Evolutionary conservation across 805 yeast species (phyloP).

Genomic region (Metschnikowia matae): DNA sequence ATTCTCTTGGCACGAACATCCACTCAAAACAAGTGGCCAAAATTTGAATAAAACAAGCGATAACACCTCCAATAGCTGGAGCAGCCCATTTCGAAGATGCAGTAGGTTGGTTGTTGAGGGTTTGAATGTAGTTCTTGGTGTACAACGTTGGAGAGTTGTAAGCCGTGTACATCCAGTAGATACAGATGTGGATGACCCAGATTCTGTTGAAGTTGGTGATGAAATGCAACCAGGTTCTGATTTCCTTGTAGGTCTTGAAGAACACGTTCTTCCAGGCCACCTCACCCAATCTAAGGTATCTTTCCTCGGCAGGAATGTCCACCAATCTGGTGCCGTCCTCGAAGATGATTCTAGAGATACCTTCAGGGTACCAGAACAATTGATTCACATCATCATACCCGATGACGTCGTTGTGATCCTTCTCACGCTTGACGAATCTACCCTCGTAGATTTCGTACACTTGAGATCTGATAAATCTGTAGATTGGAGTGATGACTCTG

Average conservation of each 20-base stretch:
- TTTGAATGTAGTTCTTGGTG: conserved; percentile 81
- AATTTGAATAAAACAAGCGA: conserved; percentile 79
- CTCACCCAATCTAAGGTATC: conserved; percentile 86
- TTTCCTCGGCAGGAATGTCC: conserved; percentile 84
- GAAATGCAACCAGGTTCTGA: conserved; percentile 73
- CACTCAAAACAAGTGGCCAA: conserved; percentile 88
- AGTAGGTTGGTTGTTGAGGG: conserved; percentile 79
- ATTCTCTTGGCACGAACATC: conserved; percentile 93
- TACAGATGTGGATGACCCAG: conserved; percentile 88
- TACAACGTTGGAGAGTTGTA: conserved; percentile 89
- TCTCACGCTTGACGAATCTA: conserved; percentile 79
- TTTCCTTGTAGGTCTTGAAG: conserved; percentile 71
- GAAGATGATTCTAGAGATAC: conserved; percentile 85
- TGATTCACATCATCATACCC: conserved; percentile 99
- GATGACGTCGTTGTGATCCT: conserved; percentile 72
- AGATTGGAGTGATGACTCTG: conserved; percentile 88
- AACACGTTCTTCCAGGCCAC: conserved; percentile 89
- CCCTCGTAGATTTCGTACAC: conserved; percentile 80
- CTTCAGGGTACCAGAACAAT: conserved; percentile 99
- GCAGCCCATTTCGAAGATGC: conserved; percentile 92
- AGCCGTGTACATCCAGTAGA: conserved; percentile 94
- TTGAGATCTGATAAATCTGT: conserved; percentile 72
- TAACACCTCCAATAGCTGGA: conserved; percentile 85
- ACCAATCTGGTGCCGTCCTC: conserved; percentile 91
- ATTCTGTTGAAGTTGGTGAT: conserved; percentile 77